phyloP scores from a whole-genome alignment of 345 rosid genomes.

The Stellera chamaejasme region DNA sequence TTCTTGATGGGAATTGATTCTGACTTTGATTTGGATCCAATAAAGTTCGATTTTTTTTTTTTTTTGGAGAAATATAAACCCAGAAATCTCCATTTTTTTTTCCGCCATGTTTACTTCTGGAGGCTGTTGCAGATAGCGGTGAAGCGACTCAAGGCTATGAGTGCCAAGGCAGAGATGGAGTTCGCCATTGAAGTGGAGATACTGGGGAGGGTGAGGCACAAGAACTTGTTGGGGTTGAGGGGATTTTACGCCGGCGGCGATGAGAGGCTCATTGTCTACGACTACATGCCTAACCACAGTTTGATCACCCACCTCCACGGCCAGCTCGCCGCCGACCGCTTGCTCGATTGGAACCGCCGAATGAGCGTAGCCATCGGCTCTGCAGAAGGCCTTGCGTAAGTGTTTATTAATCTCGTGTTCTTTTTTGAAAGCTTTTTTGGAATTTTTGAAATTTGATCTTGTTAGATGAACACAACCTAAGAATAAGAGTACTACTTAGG shows the following conservation, averaged over 20 bases:
- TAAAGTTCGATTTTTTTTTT: not conserved
- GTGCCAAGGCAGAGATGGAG: slow-evolving; percentile 62
- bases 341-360: slow-evolving; percentile 54
- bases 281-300: slow-evolving; percentile 71
- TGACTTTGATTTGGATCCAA: too few relatives aligned
- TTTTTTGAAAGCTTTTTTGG: too few relatives aligned
- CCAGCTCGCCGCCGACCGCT: slow-evolving; percentile 40
- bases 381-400: slow-evolving; percentile 63
- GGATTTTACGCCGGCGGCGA: slow-evolving; percentile 64
- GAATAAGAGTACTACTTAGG: too few relatives aligned
- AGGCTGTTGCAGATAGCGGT: slow-evolving; percentile 45
- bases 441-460: too few relatives aligned
- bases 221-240: slow-evolving; percentile 49
- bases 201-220: slow-evolving; percentile 62
- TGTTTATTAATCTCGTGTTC: not conserved
- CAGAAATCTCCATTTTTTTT: not conserved
- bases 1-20: too few relatives aligned
- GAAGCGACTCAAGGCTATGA: slow-evolving; percentile 58
- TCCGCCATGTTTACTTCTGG: not conserved
- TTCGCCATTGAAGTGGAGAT: slow-evolving; percentile 72
- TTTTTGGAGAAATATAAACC: not conserved
- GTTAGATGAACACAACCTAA: too few relatives aligned
- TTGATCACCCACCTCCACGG: slow-evolving; percentile 61
- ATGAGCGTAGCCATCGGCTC: slow-evolving; percentile 48
- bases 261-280: slow-evolving; percentile 60